Evolutionary conservation across 768 basidiomycete species (phyloP).

Genomic region (Lanmaoa rubissima): DNA sequence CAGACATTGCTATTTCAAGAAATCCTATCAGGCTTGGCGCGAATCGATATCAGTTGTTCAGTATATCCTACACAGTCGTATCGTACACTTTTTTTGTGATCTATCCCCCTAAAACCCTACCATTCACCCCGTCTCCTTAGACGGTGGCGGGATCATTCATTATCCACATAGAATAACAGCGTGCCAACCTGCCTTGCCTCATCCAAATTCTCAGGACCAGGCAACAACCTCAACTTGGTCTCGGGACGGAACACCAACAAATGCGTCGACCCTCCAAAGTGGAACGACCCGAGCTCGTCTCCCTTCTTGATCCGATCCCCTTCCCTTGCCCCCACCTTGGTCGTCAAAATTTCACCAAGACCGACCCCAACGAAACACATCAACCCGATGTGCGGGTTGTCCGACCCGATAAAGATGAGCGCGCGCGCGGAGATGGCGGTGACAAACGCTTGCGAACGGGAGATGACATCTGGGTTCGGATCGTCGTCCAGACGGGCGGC

Average conservation of each 20-base stretch:
- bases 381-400: constrained; percentile 52
- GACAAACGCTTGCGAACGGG: too few relatives aligned
- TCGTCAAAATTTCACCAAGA: constrained; percentile 64
- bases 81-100: too few relatives aligned
- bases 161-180: constrained; percentile 19
- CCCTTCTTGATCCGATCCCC: constrained; percentile 50
- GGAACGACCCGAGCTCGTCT: constrained; percentile 60
- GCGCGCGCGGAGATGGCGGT: too few relatives aligned
- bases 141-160: not conserved
- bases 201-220: constrained; percentile 1
- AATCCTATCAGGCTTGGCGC: too few relatives aligned
- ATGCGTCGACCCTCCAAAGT: constrained; percentile 59
- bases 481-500: constrained; percentile 33
- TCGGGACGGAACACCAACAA: constrained; percentile 44
- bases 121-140: not conserved
- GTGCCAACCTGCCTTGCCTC: constrained; percentile 16
- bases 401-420: constrained; percentile 57
- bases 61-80: too few relatives aligned
- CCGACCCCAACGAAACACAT: constrained; percentile 61
- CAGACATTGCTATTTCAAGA: too few relatives aligned
- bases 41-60: too few relatives aligned
- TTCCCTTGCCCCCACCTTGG: constrained; percentile 46
- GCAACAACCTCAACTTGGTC: constrained; percentile 20
- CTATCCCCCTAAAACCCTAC: too few relatives aligned
- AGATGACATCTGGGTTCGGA: constrained; percentile 10